phyloP scores from a whole-genome alignment of 495 filamentous ascomycete genomes.

The Hypoxylon cercidicola region DNA sequence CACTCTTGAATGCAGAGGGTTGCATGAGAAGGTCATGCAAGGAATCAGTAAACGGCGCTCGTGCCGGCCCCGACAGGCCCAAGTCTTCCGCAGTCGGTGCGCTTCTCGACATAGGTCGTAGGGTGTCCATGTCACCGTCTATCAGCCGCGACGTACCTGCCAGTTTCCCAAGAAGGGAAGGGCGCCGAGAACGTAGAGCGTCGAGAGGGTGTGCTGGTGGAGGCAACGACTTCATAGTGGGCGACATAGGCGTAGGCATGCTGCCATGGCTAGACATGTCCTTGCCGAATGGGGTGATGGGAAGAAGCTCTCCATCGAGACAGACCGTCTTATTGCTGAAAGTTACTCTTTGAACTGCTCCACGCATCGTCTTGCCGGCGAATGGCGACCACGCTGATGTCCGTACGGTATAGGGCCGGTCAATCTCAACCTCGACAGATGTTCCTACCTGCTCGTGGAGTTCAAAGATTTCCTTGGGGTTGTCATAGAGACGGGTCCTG shows the following conservation, averaged over 20 bases:
- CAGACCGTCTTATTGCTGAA: conserved; percentile 82
- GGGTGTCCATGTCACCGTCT: conserved; percentile 38
- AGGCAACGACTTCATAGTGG: conserved; percentile 61
- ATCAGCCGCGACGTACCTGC: conserved; percentile 37
- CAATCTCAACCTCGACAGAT: conserved; percentile 79
- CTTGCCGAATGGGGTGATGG: conserved; percentile 67
- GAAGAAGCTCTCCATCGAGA: conserved; percentile 73
- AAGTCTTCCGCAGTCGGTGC: conserved; percentile 59
- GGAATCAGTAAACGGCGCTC: conserved; percentile 46
- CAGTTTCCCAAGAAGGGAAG: conserved; percentile 49
- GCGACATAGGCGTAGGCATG: conserved; percentile 64
- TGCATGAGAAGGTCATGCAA: conserved; percentile 76
- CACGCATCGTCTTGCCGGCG: conserved; percentile 74
- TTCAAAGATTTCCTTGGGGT: conserved; percentile 87
- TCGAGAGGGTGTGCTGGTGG: conserved; percentile 53
- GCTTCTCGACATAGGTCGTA: conserved; percentile 33
- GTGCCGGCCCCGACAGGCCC: conserved; percentile 58
- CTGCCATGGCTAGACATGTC: conserved; percentile 81
- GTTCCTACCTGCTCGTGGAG: conserved; percentile 83
- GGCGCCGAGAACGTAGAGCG: conserved; percentile 57
- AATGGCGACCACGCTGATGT: conserved; percentile 77
- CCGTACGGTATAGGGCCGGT: conserved; percentile 69
- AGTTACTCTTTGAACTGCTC: conserved; percentile 78
- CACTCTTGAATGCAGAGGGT: conserved; percentile 81
- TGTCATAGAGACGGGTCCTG: conserved; percentile 75